phyloP scores from a whole-genome alignment of 2,329 filamentous ascomycete species.

The Claviceps humidiphila region DNA sequence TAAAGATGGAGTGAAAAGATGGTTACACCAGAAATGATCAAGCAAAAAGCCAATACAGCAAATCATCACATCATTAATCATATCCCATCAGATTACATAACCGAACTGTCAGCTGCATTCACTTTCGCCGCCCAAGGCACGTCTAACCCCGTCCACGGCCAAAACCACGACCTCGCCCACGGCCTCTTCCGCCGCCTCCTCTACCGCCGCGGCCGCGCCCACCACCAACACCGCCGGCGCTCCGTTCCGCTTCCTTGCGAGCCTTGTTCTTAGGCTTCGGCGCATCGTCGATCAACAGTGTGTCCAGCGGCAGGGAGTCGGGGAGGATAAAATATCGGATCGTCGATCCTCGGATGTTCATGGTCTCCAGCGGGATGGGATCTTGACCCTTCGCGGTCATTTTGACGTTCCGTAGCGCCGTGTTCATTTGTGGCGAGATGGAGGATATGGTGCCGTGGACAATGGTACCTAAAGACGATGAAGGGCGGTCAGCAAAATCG shows the following conservation, averaged over 20 bases:
- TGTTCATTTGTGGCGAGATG: conserved; percentile 98
- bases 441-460: conserved; percentile 94
- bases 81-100: too few relatives aligned
- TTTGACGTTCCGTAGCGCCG: conserved; percentile 85
- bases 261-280: conserved; percentile 99
- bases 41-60: too few relatives aligned
- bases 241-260: conserved; percentile 69
- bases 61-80: too few relatives aligned
- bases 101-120: not conserved
- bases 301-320: conserved; percentile 88
- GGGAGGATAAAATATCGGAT: conserved; percentile 96
- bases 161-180: conserved; percentile 24
- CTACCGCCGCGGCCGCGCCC: conserved; percentile 39
- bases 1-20: too few relatives aligned
- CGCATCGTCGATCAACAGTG: conserved; percentile 86
- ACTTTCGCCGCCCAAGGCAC: not conserved
- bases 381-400: conserved; percentile 88
- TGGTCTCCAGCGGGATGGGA: conserved; percentile 77
- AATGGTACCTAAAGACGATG: conserved; percentile 62
- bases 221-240: conserved; percentile 39
- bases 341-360: conserved; percentile 92
- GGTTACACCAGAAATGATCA: too few relatives aligned
- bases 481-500: not conserved
- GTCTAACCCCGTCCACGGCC: conserved; percentile 5
- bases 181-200: conserved; percentile 36